Percentiles rank a stretch among this genome's conserved stretches.
These are phyloP conservation scores for Austroboletus rostrupii DNA, from an alignment of 1,284 basidiomycete species.

Conservation along the genomic window DNA sequence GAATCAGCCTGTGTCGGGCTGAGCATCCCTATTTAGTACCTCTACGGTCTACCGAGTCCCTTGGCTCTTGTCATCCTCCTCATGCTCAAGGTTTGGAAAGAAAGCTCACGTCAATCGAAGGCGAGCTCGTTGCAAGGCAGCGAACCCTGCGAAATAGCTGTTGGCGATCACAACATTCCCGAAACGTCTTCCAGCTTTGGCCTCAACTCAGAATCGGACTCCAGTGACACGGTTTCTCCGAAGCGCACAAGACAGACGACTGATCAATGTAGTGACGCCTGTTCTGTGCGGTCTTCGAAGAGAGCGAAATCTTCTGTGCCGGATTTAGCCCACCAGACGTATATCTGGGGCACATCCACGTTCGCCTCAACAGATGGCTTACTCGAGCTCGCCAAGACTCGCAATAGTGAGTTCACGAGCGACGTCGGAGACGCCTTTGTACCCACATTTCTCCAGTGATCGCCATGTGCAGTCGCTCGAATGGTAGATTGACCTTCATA, in stretches of 20 bases:
- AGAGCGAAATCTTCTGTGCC: conserved; percentile 6
- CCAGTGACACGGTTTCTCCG: conserved; percentile 1
- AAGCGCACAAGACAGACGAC: conserved; percentile 18
- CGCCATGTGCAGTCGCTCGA: conserved; percentile 15
- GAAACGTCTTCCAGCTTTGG: conserved; percentile 28
- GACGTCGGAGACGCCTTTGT: background rate
- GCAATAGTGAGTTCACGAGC: conserved; percentile 21
- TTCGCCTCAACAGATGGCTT: conserved; percentile 10
- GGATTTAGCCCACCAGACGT: background rate
- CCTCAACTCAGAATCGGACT: conserved; percentile 18
- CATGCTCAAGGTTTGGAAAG: conserved; percentile 56
- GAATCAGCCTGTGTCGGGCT: background rate
- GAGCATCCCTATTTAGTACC: conserved; percentile 2
- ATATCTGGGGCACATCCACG: background rate
- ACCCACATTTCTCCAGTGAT: conserved; percentile 16
- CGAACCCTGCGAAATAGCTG: conserved; percentile 31
- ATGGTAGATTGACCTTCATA: conserved; percentile 15
- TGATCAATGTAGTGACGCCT: conserved; percentile 3
- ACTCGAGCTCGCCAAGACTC: conserved; percentile 20
- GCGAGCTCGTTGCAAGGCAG: conserved; percentile 5
- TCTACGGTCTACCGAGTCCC: too few relatives aligned
- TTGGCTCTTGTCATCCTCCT: background rate
- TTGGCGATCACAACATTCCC: conserved; percentile 26
- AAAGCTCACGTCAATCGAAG: conserved; percentile 27
- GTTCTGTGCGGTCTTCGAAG: conserved; percentile 12